These are phyloP conservation scores for Metschnikowia lochheadii DNA, from an alignment of 805 yeast genomes.

Conservation along the genomic window DNA sequence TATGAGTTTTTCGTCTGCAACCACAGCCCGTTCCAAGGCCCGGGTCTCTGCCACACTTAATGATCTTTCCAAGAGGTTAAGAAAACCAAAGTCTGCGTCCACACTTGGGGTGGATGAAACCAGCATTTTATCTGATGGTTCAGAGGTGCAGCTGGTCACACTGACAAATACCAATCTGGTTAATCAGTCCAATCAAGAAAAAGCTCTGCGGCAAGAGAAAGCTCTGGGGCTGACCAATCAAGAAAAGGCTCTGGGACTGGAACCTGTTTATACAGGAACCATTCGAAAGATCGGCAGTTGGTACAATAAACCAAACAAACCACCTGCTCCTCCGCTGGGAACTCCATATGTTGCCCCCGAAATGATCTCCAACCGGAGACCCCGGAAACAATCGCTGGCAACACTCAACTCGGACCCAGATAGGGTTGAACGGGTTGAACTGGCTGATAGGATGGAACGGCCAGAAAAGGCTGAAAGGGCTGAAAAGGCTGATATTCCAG, in stretches of 20 bases:
- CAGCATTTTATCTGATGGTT: constrained; percentile 26
- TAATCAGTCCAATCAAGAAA: too few species aligned
- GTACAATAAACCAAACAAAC: constrained; percentile 50
- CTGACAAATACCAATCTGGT: background rate
- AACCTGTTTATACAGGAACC: background rate
- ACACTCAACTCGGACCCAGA: constrained; percentile 13
- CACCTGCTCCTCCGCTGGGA: background rate
- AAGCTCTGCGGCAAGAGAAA: too few species aligned
- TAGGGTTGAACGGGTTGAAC: constrained; percentile 5
- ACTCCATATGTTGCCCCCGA: constrained; percentile 49
- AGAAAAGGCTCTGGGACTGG: background rate
- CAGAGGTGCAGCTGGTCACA: constrained; percentile 11
- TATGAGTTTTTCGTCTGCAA: background rate
- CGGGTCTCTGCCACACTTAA: constrained; percentile 12
- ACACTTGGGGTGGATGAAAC: constrained; percentile 22
- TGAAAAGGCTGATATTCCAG: constrained; percentile 7
- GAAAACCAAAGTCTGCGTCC: constrained; percentile 21
- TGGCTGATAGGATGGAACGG: too few species aligned
- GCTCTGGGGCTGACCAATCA: too few species aligned
- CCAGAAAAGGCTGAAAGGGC: constrained; percentile 6
- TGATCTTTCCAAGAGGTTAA: constrained; percentile 15
- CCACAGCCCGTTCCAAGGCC: constrained; percentile 1
- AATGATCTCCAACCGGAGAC: constrained; percentile 60
- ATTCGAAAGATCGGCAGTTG: constrained; percentile 56
- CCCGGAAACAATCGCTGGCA: constrained; percentile 21